These are phyloP conservation scores for Colletotrichum simmondsii DNA, from an alignment of 2,329 filamentous ascomycete species.

Conservation along the genomic window DNA sequence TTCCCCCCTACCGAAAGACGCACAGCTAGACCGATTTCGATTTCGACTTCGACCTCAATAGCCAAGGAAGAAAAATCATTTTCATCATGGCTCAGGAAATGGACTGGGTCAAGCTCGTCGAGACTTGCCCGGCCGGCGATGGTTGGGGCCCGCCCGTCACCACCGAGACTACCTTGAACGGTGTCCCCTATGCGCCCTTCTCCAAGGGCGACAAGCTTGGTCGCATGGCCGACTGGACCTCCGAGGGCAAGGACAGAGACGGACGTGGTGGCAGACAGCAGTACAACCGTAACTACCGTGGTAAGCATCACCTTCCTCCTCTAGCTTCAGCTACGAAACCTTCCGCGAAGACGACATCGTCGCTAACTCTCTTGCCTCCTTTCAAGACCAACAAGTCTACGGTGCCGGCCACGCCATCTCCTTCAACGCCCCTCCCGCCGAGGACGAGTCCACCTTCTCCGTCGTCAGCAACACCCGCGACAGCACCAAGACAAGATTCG, in stretches of 20 bases:
- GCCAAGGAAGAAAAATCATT: conserved; percentile 12
- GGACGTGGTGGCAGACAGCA: conserved; percentile 81
- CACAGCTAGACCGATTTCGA: conserved; percentile 9
- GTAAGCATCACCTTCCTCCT: conserved; percentile 56
- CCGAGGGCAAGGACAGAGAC: conserved; percentile 87
- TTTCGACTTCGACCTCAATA: background rate
- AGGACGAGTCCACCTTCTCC: conserved; percentile 98
- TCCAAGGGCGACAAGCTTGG: conserved; percentile 99
- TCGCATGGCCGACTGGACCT: conserved; percentile 98
- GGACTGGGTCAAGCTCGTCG: conserved; percentile 71
- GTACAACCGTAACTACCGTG: conserved; percentile 94
- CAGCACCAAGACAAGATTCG: conserved; percentile 85
- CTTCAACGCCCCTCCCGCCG: conserved; percentile 90
- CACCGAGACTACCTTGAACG: conserved; percentile 88
- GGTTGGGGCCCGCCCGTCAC: conserved; percentile 90
- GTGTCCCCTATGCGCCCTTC: conserved; percentile 97
- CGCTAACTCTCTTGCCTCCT: conserved; percentile 19
- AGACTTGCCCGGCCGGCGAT: conserved; percentile 78
- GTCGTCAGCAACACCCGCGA: conserved; percentile 96
- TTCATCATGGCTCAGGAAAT: conserved; percentile 64
- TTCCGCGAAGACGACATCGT: background rate
- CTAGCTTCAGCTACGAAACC: background rate
- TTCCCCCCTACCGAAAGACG: conserved; percentile 8
- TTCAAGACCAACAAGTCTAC: conserved; percentile 92
- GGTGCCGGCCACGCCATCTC: conserved; percentile 87